These are phyloP conservation scores for Agastache rugosa DNA, from an alignment of 257 asterid species.

Conservation along the genomic window DNA sequence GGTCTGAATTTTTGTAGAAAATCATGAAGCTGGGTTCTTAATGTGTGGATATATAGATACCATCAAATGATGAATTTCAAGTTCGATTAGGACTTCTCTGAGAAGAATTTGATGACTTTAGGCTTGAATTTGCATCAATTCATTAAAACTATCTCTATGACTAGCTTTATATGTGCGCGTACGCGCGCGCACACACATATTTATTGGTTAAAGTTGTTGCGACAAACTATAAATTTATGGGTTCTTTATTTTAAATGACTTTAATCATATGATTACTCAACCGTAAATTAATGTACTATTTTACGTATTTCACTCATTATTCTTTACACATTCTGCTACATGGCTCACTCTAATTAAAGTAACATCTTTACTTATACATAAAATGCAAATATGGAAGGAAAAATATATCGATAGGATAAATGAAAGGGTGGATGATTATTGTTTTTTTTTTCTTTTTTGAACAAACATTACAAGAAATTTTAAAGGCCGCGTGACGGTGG, in stretches of 20 bases:
- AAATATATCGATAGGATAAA: not conserved
- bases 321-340: not conserved
- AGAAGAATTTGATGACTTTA: not conserved
- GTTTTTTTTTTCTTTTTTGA: too few species aligned
- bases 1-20: not conserved
- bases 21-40: not conserved
- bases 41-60: not conserved
- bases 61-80: not conserved
- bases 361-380: not conserved
- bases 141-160: not conserved
- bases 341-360: not conserved
- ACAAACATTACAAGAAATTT: too few species aligned
- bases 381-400: not conserved
- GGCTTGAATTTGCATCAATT: not conserved
- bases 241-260: not conserved
- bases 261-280: too few species aligned
- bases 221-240: not conserved
- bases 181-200: not conserved
- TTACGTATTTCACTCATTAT: not conserved
- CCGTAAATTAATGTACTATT: not conserved
- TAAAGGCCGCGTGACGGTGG: too few species aligned
- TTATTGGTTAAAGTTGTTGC: not conserved
- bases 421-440: conserved; percentile 1
- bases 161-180: not conserved
- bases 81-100: not conserved